Base-by-base conservation (phyloP, 139 green algal species). In the Chlamydomonas incerta region DNA sequence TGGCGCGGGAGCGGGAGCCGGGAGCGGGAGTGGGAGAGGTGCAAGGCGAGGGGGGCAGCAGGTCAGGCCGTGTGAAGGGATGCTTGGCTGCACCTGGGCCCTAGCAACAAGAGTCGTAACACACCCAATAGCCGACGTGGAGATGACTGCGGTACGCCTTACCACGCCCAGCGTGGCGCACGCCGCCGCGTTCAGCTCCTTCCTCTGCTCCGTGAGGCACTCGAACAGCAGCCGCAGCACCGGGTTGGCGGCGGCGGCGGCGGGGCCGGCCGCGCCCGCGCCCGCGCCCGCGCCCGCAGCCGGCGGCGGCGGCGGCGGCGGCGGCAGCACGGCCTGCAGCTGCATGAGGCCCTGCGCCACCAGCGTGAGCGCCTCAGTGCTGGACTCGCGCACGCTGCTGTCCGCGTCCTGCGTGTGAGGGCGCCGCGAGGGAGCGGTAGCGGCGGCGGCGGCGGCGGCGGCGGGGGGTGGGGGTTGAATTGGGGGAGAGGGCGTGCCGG, bases 201-300 rank as follows among this genome's bases (percentile, higher is more conserved):
- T 91, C 62, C 80, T 82, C 52, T 88, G 83, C 66, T 93, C 90
- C 47, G 65, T 75, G 52, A 93, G 37, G 74, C 80, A 89, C 50
- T 93, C 90, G 63, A 89, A 85, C 26, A 91, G 33, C 23, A 90
- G 35, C 52, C 79, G 84, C 4, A 93, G 63, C 21, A 90, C 69
- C 10, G 87, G 87, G 34, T 75, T 88, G 47, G 58, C 20, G 24
- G 80, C 33, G 17, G 24, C n/a, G 85, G 58, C 33, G 52, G 41
- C 57, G 33, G 75, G 29, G 57, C 68, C 37, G 5, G 4, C 68
- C 8, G 5, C 34, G 20, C 20, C 60, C 20, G 41, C 6, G 41
- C 23, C 68, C 8, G 5, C 34, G 20, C 20, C 60, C 20, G 41
- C 6, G 41, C 41, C 41, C 41, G 6, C 41, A 8, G 41, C 41